Base-by-base conservation (phyloP, 768 basidiomycete species). In the Mycena rebaudengoi region DNA sequence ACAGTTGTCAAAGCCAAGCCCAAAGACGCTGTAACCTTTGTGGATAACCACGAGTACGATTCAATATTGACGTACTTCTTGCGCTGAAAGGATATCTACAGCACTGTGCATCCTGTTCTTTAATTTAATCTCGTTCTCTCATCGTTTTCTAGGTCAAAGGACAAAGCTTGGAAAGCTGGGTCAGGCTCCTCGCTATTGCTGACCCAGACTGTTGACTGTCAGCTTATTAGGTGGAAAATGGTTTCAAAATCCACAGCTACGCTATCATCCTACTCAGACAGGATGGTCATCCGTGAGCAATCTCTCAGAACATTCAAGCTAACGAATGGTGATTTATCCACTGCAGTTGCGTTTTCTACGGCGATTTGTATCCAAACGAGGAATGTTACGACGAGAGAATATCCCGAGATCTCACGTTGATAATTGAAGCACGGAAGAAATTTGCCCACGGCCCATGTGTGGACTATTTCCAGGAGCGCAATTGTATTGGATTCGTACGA, bases 1-100 rank as follows among this genome's bases (percentile, higher is more conserved):
- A 91, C 92, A 1, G 74, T 98, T 12, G 83, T 94, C 18, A 82
- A 89, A 58, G 71, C 78, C 4, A 84, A 87, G 62, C 95, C 96
- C 3, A 79, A 83, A 26, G 92, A 95, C 71, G 92, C 95, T 5
- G 93, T 98, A 6, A 95, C 93, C 0, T 95, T 95, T 70, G 93
- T 95, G 7, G 93, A 95, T 69, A 95, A 95, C 74, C 93, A 95
- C 67, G 94, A 95, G 93, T 94, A 65, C 76, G 90, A 78, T 35
- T 52, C 35, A 26, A 35, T 55, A 12, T 60, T 58, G 11, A 18
- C 41, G 7, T 32, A 54, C 28, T 30, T 26, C 32, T 41, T 37
- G 30, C 25, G 63, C 66, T 49, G 45, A 43, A 44, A 41, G 41
- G 35, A 41, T 60, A 58, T 35, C 62, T 32, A 51, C 63, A 92